Evolutionary conservation across 2,329 filamentous ascomycete genomes (phyloP).

Genomic region (Waltergamsia citrina): DNA sequence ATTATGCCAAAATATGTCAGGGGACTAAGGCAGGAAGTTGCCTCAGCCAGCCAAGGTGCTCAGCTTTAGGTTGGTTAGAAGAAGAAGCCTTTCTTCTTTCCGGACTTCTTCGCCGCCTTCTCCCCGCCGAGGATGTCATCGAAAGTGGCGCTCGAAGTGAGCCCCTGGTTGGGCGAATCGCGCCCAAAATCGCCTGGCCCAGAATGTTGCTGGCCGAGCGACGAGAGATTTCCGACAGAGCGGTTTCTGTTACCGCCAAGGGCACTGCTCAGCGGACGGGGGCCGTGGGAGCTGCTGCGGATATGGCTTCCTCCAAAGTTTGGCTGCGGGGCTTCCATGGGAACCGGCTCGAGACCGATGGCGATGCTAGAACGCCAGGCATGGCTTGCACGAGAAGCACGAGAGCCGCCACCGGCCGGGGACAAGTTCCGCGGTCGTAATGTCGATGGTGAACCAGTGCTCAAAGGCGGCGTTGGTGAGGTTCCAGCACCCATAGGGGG

Average conservation of each 20-base stretch:
- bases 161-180: constrained; percentile 3
- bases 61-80: too few relatives aligned
- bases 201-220: constrained; percentile 12
- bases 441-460: constrained; percentile 17
- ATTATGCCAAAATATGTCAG: neutral
- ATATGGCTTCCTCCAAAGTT: constrained; percentile 15
- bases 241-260: constrained; percentile 15
- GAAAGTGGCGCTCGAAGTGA: constrained; percentile 29
- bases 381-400: constrained; percentile 20
- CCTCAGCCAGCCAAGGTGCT: too few relatives aligned
- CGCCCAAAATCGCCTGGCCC: constrained; percentile 8
- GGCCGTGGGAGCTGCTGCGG: constrained; percentile 24
- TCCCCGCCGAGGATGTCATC: constrained; percentile 35
- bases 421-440: constrained; percentile 28
- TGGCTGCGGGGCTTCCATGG: constrained; percentile 20
- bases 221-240: constrained; percentile 24
- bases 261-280: constrained; percentile 19
- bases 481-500: constrained; percentile 7
- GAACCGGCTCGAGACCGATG: constrained; percentile 32
- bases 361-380: constrained; percentile 30
- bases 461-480: constrained; percentile 17
- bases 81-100: constrained; percentile 31
- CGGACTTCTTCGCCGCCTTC: constrained; percentile 17
- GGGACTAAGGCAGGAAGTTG: neutral
- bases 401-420: constrained; percentile 15